Evolutionary conservation across 768 basidiomycete species (phyloP).

Genomic region (Phlebiopsis gigantea): DNA sequence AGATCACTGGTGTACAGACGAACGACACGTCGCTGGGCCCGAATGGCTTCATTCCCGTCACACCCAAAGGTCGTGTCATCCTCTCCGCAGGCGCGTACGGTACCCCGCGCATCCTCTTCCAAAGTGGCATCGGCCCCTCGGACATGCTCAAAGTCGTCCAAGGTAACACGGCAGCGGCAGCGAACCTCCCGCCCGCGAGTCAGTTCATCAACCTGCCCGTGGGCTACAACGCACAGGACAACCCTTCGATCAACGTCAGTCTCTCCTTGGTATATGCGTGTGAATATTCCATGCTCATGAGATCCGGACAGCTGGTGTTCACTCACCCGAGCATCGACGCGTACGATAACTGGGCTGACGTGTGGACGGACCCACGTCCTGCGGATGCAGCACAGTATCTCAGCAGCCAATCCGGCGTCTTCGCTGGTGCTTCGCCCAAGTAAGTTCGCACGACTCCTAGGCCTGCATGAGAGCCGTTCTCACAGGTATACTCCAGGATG

Average conservation of each 20-base stretch:
- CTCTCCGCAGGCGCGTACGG: slow-evolving; percentile 55
- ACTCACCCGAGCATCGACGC: slow-evolving; percentile 58
- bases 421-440: slow-evolving; percentile 53
- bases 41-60: slow-evolving; percentile 50
- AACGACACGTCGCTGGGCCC: slow-evolving; percentile 54
- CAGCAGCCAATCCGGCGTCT: slow-evolving; percentile 45
- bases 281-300: neutral
- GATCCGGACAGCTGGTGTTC: slow-evolving; percentile 43
- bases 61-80: slow-evolving; percentile 52
- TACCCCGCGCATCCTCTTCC: slow-evolving; percentile 51
- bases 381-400: slow-evolving; percentile 56
- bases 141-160: slow-evolving; percentile 52
- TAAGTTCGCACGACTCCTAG: slow-evolving; percentile 17
- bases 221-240: slow-evolving; percentile 52
- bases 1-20: slow-evolving; percentile 55
- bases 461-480: neutral
- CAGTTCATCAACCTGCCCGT: slow-evolving; percentile 59
- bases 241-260: slow-evolving; percentile 57
- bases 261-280: neutral
- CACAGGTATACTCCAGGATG: slow-evolving; percentile 26
- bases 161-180: slow-evolving; percentile 38
- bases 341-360: slow-evolving; percentile 61
- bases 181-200: slow-evolving; percentile 40
- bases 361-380: slow-evolving; percentile 48
- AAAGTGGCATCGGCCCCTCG: slow-evolving; percentile 54